phyloP scores from a whole-genome alignment of 768 basidiomycete genomes.

The Collybia sordida region DNA sequence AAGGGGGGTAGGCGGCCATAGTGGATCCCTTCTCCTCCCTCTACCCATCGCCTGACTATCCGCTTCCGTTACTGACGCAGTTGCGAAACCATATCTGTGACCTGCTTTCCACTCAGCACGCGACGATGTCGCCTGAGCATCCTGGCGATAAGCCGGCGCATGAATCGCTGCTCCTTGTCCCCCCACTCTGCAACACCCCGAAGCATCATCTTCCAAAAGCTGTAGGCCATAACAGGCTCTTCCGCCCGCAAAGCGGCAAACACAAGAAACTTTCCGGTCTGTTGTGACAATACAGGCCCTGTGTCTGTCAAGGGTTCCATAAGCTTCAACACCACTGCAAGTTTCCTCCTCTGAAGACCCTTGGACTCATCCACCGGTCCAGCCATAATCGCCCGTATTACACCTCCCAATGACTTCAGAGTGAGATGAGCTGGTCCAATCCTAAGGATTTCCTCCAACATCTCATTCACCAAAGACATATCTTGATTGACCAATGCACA shows the following conservation, averaged over 20 bases:
- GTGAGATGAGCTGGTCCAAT: slow-evolving; percentile 36
- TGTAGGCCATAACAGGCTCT: slow-evolving; percentile 53
- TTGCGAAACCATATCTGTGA: slow-evolving; percentile 27
- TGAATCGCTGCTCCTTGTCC: slow-evolving; percentile 41
- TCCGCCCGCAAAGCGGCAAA: slow-evolving; percentile 45
- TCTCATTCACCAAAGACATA: slow-evolving; percentile 36
- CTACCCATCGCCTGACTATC: not conserved
- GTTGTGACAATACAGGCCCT: slow-evolving; percentile 38
- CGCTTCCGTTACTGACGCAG: slow-evolving; percentile 18
- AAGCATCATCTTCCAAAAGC: slow-evolving; percentile 57
- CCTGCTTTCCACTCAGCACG: slow-evolving; percentile 14
- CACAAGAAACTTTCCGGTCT: slow-evolving; percentile 53
- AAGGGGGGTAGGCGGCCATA: not conserved
- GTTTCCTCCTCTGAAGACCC: slow-evolving; percentile 23
- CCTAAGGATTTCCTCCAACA: slow-evolving; percentile 40
- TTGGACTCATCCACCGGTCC: slow-evolving; percentile 14
- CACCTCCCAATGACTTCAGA: slow-evolving; percentile 45
- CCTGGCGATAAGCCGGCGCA: slow-evolving; percentile 41
- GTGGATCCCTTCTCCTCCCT: too few relatives aligned
- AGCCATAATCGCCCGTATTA: slow-evolving; percentile 43
- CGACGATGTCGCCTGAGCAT: slow-evolving; percentile 25
- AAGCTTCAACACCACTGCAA: slow-evolving; percentile 42
- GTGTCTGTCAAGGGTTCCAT: slow-evolving; percentile 35
- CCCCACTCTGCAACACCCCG: slow-evolving; percentile 43
- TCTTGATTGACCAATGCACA: slow-evolving; percentile 49